Percentiles rank a stretch among this genome's conserved stretches.
These are phyloP conservation scores for Capsicum rhomboideum DNA, from an alignment of 257 asterid species.

Conservation along the genomic window DNA sequence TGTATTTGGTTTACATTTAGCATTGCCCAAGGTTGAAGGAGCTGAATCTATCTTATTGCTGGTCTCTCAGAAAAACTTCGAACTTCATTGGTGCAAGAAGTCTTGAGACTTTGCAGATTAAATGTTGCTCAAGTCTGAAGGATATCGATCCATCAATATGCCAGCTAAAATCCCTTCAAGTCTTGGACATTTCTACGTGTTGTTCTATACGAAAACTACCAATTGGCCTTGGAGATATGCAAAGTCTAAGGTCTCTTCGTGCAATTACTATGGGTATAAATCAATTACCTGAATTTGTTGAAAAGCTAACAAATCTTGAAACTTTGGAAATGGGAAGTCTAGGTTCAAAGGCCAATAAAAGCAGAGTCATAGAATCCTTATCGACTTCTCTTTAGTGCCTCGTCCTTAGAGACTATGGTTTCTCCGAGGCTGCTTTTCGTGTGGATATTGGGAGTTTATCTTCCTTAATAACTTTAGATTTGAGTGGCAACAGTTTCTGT, in stretches of 20 bases:
- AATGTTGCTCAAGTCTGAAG: no score
- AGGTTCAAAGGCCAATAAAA: no score
- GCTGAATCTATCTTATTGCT: no score
- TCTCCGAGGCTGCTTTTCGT: neutral
- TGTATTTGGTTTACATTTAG: neutral
- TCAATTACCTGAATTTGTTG: no score
- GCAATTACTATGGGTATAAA: neutral
- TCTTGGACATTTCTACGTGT: neutral
- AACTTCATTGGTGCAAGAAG: no score
- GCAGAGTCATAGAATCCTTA: no score
- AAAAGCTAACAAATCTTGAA: neutral
- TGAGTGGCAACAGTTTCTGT: neutral
- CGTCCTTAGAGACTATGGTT: neutral
- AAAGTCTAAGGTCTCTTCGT: neutral
- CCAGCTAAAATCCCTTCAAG: neutral
- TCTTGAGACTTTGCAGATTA: no score
- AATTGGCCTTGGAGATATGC: neutral
- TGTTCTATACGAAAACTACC: neutral
- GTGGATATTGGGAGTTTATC: neutral
- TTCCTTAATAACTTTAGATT: neutral
- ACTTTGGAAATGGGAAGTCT: neutral
- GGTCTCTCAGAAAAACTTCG: no score
- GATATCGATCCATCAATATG: neutral
- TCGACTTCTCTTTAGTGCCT: no score
- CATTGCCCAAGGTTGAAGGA: no score